Base-by-base conservation (phyloP, 2,329 filamentous ascomycete genomes). In the Epichloe gansuensis region DNA sequence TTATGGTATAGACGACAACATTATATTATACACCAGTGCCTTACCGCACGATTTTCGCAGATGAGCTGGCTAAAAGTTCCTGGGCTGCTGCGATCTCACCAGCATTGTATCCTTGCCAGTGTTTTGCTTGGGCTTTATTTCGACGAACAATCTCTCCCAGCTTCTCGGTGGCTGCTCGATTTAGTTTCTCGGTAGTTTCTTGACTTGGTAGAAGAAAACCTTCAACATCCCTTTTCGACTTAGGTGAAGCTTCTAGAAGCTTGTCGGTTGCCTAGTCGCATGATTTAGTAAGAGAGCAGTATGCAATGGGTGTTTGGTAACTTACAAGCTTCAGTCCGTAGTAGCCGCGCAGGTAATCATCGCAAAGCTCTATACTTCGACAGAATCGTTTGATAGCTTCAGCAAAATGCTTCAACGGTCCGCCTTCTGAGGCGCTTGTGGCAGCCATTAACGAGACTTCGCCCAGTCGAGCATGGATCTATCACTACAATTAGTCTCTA, bases 301-400 rank as follows among this genome's bases (percentile, higher is more conserved):
- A 1, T 23, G 23, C 2, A 28, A 4, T 21, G 5, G 9, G 6
- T 17, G 42, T 34, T 13, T 45, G 38, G 11, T 21, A 12, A 62
- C 78, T 62, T 69, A 90, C 85, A 68, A 91, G 67, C 66, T 91
- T 93, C 55, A 98, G 72, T 6, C 93, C 93, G 68, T 95, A 97
- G 67, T 90, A 95, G 1, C 91, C 93, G 56, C 93, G 82, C 56
- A 97, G 69, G 65, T 96, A 97, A 65, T 90, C 83, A 61, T 96
- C 88, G 63, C 93, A 97, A 50, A 98, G 78, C 71, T 98, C 93
- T 58, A 97, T 81, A 63, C 90, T 93, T 61, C 93, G 81, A 65
- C 86, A 88, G 69, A 95, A 97, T 58, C 91, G 82, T 64, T 89
- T 87, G 51, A 95, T 69, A 5, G 89, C 83, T 64, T 91, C 86